These are phyloP conservation scores for Metarhizium album DNA, from an alignment of 2,329 filamentous ascomycete species.

Conservation along the genomic window DNA sequence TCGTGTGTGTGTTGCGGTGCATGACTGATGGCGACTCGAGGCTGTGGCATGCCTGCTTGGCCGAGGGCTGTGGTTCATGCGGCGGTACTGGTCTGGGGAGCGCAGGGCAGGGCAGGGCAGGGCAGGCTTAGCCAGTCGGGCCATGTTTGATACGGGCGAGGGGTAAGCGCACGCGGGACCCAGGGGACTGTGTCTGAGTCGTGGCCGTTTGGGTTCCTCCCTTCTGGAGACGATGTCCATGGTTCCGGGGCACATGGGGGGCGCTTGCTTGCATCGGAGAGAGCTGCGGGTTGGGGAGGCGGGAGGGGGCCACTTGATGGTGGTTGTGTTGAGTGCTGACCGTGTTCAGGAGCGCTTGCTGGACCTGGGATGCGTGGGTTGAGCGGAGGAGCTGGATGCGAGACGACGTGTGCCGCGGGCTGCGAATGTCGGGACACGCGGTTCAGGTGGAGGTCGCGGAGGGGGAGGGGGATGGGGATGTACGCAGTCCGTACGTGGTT, in stretches of 20 bases:
- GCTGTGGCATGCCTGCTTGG: background rate
- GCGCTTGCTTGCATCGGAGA: background rate
- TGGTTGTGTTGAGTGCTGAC: background rate
- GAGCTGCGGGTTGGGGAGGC: background rate
- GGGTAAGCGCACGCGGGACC: no score
- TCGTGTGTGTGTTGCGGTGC: background rate
- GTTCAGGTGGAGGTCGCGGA: no score
- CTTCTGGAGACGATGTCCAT: no score
- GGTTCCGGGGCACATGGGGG: background rate
- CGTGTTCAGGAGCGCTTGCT: background rate
- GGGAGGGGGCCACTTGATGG: background rate
- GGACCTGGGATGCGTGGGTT: background rate
- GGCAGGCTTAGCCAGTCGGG: no score
- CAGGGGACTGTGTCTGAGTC: no score
- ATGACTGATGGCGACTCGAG: background rate
- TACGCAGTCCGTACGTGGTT: no score
- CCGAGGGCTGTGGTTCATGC: no score
- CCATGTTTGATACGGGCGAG: no score
- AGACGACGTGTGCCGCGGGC: background rate
- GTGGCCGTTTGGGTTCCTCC: no score
- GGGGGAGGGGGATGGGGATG: no score
- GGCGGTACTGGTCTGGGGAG: no score
- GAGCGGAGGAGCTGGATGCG: background rate
- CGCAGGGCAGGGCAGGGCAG: no score
- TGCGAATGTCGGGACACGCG: slow-evolving; percentile 21